These are phyloP conservation scores for Microcos paniculata DNA, from an alignment of 345 rosid genomes.

Conservation along the genomic window DNA sequence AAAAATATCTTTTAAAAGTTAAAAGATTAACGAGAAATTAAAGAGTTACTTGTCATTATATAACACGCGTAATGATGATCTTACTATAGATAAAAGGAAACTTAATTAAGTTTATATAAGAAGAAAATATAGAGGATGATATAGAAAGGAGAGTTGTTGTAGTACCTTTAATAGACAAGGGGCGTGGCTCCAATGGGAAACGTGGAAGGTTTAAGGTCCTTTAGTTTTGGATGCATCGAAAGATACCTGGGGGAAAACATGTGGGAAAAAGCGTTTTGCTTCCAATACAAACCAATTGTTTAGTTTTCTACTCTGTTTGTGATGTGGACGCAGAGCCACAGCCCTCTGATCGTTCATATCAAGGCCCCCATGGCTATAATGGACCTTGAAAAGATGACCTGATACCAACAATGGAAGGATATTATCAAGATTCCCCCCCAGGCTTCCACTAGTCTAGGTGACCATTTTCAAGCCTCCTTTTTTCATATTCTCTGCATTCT, in stretches of 20 bases:
- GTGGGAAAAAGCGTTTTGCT: slow-evolving; percentile 26
- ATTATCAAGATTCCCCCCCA: not conserved
- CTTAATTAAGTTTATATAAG: not conserved
- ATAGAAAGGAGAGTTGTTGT: slow-evolving; percentile 33
- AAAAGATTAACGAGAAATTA: too few species aligned
- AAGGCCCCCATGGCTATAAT: not conserved
- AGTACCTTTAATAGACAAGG: slow-evolving; percentile 49
- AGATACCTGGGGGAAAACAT: slow-evolving; percentile 19
- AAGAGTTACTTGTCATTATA: too few species aligned
- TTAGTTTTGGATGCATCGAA: slow-evolving; percentile 31
- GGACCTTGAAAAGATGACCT: slow-evolving; percentile 23
- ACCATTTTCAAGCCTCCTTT: not conserved
- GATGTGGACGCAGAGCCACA: slow-evolving; percentile 26
- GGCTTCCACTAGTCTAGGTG: not conserved
- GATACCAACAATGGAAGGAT: slow-evolving; percentile 18
- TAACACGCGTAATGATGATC: not conserved
- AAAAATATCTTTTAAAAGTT: too few species aligned
- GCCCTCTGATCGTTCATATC: slow-evolving; percentile 12
- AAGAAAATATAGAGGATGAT: slow-evolving; percentile 21
- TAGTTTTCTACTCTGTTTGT: slow-evolving; percentile 1
- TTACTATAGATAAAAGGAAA: not conserved
- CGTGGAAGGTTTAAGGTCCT: slow-evolving; percentile 28
- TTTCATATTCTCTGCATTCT: not conserved
- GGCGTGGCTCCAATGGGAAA: slow-evolving; percentile 34
- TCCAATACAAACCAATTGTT: slow-evolving; percentile 21